A percentile compares a stretch with the other conserved stretches of the same genome.
Conservation (phyloP, 2,329 filamentous ascomycete genomes). For the Monosporascus sp. region DNA sequence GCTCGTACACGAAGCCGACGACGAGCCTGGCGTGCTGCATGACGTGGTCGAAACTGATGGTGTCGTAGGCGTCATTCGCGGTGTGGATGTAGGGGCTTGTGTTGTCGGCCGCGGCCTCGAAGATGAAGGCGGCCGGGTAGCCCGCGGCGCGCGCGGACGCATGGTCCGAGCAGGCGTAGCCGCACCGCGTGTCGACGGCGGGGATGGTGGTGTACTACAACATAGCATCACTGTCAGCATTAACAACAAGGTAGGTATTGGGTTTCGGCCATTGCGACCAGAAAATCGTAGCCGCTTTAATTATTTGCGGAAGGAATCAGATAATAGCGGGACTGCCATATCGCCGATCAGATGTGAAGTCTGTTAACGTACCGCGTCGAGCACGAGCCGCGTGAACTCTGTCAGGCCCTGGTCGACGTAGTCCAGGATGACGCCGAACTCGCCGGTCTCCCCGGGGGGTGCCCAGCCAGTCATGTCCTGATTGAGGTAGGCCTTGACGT, state of each 20-base stretch:
- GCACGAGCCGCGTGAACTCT: conserved; percentile 30
- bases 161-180: conserved; percentile 58
- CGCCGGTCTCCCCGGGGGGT: conserved; percentile 7
- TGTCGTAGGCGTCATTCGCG: conserved; percentile 64
- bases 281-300: too few species aligned
- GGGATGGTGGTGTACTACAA: conserved; percentile 29
- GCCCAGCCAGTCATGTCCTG: conserved; percentile 37
- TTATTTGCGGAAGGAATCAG: background rate
- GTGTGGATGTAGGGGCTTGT: conserved; percentile 68
- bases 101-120: conserved; percentile 55
- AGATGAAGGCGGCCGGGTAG: conserved; percentile 59
- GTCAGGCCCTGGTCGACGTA: conserved; percentile 29
- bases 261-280: too few species aligned
- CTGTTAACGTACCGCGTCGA: conserved; percentile 12
- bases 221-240: background rate
- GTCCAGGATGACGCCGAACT: conserved; percentile 32
- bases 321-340: background rate
- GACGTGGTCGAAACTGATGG: conserved; percentile 61
- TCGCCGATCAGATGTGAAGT: too few species aligned
- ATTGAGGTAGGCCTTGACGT: conserved; percentile 35
- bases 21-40: conserved; percentile 55
- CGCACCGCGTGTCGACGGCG: conserved; percentile 41
- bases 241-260: too few species aligned
- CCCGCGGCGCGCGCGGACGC: conserved; percentile 62
- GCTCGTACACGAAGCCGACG: conserved; percentile 39